Conservation (phyloP, 2,329 filamentous ascomycete species). For the Aspergillus tamarii region DNA sequence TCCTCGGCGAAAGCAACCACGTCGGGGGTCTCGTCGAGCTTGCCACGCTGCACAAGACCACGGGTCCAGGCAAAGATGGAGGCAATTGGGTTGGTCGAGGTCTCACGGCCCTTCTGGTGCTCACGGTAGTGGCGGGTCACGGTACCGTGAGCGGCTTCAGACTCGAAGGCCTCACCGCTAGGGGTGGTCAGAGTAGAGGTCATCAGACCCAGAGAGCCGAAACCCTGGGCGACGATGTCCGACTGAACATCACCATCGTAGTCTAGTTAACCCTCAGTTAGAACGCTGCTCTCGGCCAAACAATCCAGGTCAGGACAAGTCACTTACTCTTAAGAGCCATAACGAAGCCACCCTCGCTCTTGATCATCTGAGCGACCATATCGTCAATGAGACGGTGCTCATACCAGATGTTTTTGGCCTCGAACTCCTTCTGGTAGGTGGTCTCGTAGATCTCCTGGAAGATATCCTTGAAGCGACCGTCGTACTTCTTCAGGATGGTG, state of each 20-base stretch:
- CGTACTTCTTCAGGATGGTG: constrained; percentile 98
- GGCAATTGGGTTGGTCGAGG: constrained; percentile 97
- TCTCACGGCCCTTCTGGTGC: constrained; percentile 97
- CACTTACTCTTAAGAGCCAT: constrained; percentile 94
- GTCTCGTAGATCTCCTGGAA: constrained; percentile 96
- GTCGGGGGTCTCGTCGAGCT: constrained; percentile 90
- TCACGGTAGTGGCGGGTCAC: constrained; percentile 98
- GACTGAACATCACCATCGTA: constrained; percentile 99
- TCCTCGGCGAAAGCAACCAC: constrained; percentile 87
- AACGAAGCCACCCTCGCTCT: constrained; percentile 93
- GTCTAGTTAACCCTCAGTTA: constrained; percentile 59
- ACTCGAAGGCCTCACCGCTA: constrained; percentile 95
- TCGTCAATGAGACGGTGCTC: constrained; percentile 99
- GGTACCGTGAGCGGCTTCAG: constrained; percentile 96
- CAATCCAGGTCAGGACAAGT: not conserved
- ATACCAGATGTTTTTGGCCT: constrained; percentile 94
- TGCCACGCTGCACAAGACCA: constrained; percentile 87
- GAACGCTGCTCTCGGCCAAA: constrained; percentile 9
- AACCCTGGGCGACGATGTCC: constrained; percentile 96
- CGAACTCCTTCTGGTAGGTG: constrained; percentile 84
- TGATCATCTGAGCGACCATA: constrained; percentile 99
- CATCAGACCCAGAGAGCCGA: constrained; percentile 97
- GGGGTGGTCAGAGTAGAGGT: constrained; percentile 96
- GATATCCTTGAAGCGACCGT: constrained; percentile 98
- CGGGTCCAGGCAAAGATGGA: constrained; percentile 99